Conservation (phyloP, 306 rosid species). For the Gastrolobium bilobum region DNA sequence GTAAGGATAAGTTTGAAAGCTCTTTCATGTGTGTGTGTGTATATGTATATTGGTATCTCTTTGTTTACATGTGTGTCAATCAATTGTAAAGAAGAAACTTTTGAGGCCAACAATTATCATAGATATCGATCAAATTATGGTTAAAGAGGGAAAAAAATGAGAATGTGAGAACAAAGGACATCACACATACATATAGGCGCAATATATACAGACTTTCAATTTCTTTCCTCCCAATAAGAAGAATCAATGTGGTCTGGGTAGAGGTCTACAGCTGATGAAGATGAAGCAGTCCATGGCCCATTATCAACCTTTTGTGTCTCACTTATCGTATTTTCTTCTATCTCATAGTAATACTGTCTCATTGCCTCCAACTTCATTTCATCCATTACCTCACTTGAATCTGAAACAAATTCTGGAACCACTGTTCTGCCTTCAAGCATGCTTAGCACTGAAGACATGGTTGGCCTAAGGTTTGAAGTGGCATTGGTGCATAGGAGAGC, state of each 20-base stretch:
- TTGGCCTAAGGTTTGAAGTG: slow-evolving; percentile 40
- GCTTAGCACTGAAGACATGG: slow-evolving; percentile 51
- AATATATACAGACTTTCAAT: neutral
- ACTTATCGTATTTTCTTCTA: slow-evolving; percentile 18
- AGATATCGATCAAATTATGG: too few species aligned
- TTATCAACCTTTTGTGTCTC: neutral
- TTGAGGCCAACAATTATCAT: too few species aligned
- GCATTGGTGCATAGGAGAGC: slow-evolving; percentile 53
- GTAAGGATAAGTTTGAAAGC: too few species aligned
- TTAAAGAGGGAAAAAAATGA: neutral
- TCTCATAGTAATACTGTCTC: slow-evolving; percentile 39
- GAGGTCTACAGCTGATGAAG: slow-evolving; percentile 35
- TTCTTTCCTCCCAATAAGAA: slow-evolving; percentile 43
- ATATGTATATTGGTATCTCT: too few species aligned
- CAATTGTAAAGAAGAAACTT: too few species aligned
- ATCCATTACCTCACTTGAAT: slow-evolving; percentile 46
- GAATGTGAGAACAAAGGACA: neutral
- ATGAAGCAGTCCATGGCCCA: slow-evolving; percentile 22
- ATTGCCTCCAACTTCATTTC: slow-evolving; percentile 46
- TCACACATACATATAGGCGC: too few species aligned
- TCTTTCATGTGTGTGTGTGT: too few species aligned
- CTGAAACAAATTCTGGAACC: slow-evolving; percentile 39
- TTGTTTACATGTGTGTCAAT: too few species aligned
- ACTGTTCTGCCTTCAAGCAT: slow-evolving; percentile 51
- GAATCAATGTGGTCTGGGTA: slow-evolving; percentile 40